Evolutionary conservation across 768 basidiomycete genomes (phyloP).

Genomic region (Tulasnella sp.): DNA sequence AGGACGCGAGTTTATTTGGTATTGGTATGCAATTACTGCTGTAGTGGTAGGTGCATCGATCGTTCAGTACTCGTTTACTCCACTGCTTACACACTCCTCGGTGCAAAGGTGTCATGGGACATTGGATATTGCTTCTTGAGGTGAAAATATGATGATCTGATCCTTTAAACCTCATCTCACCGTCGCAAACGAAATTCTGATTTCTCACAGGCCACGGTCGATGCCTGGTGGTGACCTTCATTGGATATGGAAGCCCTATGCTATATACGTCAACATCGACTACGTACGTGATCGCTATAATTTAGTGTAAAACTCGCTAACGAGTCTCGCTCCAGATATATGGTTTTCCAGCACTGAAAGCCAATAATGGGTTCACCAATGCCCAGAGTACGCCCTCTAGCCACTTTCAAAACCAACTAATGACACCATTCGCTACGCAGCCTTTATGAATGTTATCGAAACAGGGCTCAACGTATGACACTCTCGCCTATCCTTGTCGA

Average conservation of each 20-base stretch:
- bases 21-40: too few relatives aligned
- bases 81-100: too few relatives aligned
- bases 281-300: slow-evolving; percentile 24
- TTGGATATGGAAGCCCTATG: slow-evolving; percentile 85
- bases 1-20: too few relatives aligned
- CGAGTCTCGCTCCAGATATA: slow-evolving; percentile 41
- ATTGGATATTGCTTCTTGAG: slow-evolving; percentile 68
- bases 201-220: slow-evolving; percentile 52
- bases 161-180: slow-evolving; percentile 9
- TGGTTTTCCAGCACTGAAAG: slow-evolving; percentile 49
- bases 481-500: neutral
- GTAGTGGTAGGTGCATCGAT: too few relatives aligned
- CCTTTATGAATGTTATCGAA: slow-evolving; percentile 67
- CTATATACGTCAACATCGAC: slow-evolving; percentile 56
- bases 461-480: slow-evolving; percentile 42
- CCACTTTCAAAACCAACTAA: slow-evolving; percentile 4
- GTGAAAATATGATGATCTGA: slow-evolving; percentile 37
- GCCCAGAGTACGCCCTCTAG: slow-evolving; percentile 51
- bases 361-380: slow-evolving; percentile 66
- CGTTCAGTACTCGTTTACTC: too few relatives aligned
- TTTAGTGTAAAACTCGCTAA: neutral
- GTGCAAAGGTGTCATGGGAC: slow-evolving; percentile 44
- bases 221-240: slow-evolving; percentile 80
- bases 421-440: slow-evolving; percentile 32
- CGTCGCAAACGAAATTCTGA: slow-evolving; percentile 3